Conservation (phyloP, 192 early-diverging fungal species). For the Coemansia erecta region DNA sequence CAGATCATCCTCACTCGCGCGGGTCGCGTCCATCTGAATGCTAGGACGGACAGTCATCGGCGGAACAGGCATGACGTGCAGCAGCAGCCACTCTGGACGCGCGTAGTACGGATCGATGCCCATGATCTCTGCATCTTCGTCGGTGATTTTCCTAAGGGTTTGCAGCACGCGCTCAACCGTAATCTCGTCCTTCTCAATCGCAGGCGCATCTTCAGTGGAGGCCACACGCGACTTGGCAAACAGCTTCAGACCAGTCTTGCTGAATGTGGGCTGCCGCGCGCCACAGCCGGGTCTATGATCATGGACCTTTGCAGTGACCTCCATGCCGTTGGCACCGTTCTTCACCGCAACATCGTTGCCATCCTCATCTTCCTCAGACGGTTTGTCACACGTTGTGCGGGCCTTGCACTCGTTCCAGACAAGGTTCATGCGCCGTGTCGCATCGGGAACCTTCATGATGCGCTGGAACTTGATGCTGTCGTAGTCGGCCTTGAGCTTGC, state of each 20-base stretch:
- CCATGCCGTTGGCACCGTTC: constrained; percentile 16
- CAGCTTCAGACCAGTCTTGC: constrained; percentile 77
- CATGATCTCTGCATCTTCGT: constrained; percentile 82
- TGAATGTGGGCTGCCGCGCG: constrained; percentile 72
- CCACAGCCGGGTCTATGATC: constrained; percentile 82
- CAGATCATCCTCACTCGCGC: constrained; percentile 92
- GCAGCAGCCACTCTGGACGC: constrained; percentile 97
- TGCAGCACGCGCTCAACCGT: constrained; percentile 74
- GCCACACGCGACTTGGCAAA: constrained; percentile 37
- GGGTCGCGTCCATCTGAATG: constrained; percentile 87
- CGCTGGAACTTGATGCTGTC: constrained; percentile 65
- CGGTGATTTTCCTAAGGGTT: constrained; percentile 82
- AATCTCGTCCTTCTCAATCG: constrained; percentile 63
- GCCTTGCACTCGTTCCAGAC: constrained; percentile 87
- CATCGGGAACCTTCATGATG: constrained; percentile 63
- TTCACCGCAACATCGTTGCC: constrained; percentile 7
- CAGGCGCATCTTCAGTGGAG: constrained; percentile 26
- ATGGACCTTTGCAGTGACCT: constrained; percentile 40
- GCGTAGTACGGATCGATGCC: constrained; percentile 88
- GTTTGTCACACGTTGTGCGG: constrained; percentile 76
- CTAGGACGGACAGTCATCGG: constrained; percentile 96
- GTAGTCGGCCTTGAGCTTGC: constrained; percentile 87
- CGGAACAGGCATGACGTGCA: constrained; percentile 91
- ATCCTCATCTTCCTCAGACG: constrained; percentile 58
- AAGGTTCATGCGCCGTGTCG: constrained; percentile 71